These are phyloP conservation scores for Escovopsis sp. DNA, from an alignment of 2,329 filamentous ascomycete species.

Conservation along the genomic window DNA sequence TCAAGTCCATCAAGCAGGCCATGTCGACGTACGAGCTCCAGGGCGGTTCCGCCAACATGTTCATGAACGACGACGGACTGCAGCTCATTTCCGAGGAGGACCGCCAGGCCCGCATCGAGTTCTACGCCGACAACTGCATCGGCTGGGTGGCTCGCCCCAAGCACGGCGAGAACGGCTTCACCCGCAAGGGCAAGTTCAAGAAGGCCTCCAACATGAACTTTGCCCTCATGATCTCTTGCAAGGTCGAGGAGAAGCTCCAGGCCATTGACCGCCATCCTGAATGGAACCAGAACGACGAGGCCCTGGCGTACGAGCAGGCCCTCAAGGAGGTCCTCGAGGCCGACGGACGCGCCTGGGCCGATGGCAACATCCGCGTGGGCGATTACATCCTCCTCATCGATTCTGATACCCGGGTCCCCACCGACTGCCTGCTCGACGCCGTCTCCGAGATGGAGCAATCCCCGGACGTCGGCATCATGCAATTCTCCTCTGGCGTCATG, in stretches of 20 bases:
- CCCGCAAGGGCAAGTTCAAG: conserved; percentile 51
- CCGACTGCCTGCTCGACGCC: conserved; percentile 63
- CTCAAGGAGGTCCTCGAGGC: conserved; percentile 53
- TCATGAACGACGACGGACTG: conserved; percentile 62
- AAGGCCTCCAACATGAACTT: conserved; percentile 65
- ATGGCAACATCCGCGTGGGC: conserved; percentile 73
- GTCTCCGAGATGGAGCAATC: conserved; percentile 72
- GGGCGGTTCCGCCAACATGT: conserved; percentile 64
- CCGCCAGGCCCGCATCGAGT: conserved; percentile 47
- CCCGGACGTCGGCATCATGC: conserved; percentile 64
- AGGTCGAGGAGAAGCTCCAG: conserved; percentile 54
- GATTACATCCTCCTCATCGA: conserved; percentile 67
- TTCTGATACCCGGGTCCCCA: conserved; percentile 64
- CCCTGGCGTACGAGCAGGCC: conserved; percentile 47
- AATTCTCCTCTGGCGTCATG: conserved; percentile 67
- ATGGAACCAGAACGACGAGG: conserved; percentile 58
- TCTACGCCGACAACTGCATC: conserved; percentile 54
- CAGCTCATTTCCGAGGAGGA: conserved; percentile 51
- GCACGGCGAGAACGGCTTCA: conserved; percentile 48
- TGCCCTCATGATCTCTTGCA: conserved; percentile 50
- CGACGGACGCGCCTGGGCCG: conserved; percentile 60
- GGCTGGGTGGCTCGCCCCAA: conserved; percentile 54
- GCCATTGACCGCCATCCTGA: conserved; percentile 38
- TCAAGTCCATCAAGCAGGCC: conserved; percentile 63
- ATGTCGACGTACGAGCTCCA: conserved; percentile 66